Conservation (phyloP, 495 filamentous ascomycete species). For the Cairneyella variabilis region DNA sequence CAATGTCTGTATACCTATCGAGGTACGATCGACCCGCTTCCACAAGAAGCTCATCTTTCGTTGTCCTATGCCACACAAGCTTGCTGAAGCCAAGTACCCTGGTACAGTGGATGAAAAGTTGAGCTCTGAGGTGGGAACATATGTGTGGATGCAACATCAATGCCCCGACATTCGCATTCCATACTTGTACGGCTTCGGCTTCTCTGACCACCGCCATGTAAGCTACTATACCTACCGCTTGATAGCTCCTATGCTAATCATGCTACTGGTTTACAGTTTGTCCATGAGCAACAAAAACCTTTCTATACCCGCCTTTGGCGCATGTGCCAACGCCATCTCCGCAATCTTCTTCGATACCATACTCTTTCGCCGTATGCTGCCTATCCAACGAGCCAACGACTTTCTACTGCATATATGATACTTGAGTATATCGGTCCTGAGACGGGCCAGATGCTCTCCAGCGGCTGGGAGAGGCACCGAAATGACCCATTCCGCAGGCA, state of each 20-base stretch:
- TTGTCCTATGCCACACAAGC: slow-evolving; percentile 35
- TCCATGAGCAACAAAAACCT: slow-evolving; percentile 26
- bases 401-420: slow-evolving; percentile 29
- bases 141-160: slow-evolving; percentile 30
- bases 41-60: slow-evolving; percentile 31
- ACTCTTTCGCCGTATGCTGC: slow-evolving; percentile 25
- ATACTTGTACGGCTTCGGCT: slow-evolving; percentile 34
- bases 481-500: slow-evolving; percentile 19
- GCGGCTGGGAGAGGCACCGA: slow-evolving; percentile 28
- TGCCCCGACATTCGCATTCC: slow-evolving; percentile 31
- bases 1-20: slow-evolving; percentile 39
- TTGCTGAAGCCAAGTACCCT: slow-evolving; percentile 31
- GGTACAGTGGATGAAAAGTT: slow-evolving; percentile 40
- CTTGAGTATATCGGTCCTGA: slow-evolving; percentile 31
- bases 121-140: slow-evolving; percentile 35
- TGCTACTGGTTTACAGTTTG: slow-evolving; percentile 29
- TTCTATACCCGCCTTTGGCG: slow-evolving; percentile 25
- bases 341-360: slow-evolving; percentile 25
- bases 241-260: slow-evolving; percentile 11
- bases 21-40: slow-evolving; percentile 20
- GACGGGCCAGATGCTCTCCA: slow-evolving; percentile 32
- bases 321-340: slow-evolving; percentile 23
- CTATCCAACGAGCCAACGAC: slow-evolving; percentile 17
- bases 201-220: slow-evolving; percentile 29
- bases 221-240: slow-evolving; percentile 13